Base-by-base conservation (phyloP, 805 yeast species). In the Phaffomyces antillensis region DNA sequence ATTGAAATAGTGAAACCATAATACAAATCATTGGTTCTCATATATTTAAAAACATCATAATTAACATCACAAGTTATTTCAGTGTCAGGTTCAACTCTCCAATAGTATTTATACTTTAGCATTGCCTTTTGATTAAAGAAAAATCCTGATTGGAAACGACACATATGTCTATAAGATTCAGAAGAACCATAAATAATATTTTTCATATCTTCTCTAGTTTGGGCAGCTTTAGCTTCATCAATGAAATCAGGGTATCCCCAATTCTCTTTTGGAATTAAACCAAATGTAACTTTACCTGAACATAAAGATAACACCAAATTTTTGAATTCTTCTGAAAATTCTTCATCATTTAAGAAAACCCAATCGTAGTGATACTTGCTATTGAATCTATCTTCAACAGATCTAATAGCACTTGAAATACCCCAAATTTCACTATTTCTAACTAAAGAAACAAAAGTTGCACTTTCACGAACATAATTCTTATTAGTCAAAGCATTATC, bases 81-180 rank as follows among this genome's bases (percentile, higher is more conserved):
- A 61, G 86, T 76, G 60, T 79, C 86, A 17, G 96, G 96, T 65
- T 89, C 96, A 46, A 89, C 95, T 68, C 96, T 79, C 96, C 96
- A 89, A 72, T 89, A 89, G 73, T 83, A 89, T 50, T 85, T 88
- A 64, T 81, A 89, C 17, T 86, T 82, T 45, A 70, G 71, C 74
- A 89, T 63, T 48, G 85, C 59, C 39, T 82, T 83, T 61, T 87
- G 95, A 65, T 82, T 77, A 72, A 77, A 89, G 67, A 89, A 89
- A 66, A 88, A 85, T 0, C 96, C 96, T 12, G 93, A 83, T 65
- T 87, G 95, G 59, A 73, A 89, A 60, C 96, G 76, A 63, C 96
- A 88, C 96, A 88, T 88, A 64, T 88, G 95, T 69, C 96, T 79
- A 58, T 82, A 82, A 3, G 87, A 77, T 50, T 68, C 72, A 17